Evolutionary conservation across 345 rosid species (phyloP), one percentile per base, ranked within the genome.

Genomic region (Carallia brachiata): DNA sequence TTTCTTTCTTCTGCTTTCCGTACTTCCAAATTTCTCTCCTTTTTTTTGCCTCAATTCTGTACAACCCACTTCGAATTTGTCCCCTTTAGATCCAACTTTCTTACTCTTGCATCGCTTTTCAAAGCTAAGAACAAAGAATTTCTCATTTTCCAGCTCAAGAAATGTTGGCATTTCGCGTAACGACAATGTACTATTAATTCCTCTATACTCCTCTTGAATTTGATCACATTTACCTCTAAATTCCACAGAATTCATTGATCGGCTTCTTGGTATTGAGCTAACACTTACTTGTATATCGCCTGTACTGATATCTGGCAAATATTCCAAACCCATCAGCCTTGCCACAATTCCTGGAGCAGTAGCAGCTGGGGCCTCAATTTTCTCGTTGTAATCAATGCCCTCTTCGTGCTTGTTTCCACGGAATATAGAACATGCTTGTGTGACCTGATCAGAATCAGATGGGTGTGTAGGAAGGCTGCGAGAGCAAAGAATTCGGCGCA

Each of bases 301-400:
- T 36, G 52, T 15, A 18, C 23, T 34, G 5, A 30, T 28, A 40
- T 60, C 63, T 0, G 88, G 84, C 48, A 84, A 23, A 0, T 87
- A 73, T 2, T 86, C 89, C 82, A 92, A 83, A 13, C 94, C 98
- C 98, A 90, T 90, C 65, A 90, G 85, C 83, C 91, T 84, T 8
- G 89, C 98, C 68, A 92, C 91, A 68, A 89, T 67, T 60, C 91
- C 88, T 0, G 91, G 91, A 50, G 54, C 1, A 7, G 18, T 34
- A 61, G 61, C 12, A 17, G 70, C 66, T 10, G 37, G 36, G 40
- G 36, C 58, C 40, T 71, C 65, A 32, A 44, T 27, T 69, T 61
- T 73, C 70, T 65, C 77, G 17, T 40, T n/a, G 36, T 63, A 44
- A 3, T 8, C 23, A 17, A 54, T n/a, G 2, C 10, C 36, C 16